A percentile compares a stretch with the other conserved stretches of the same genome.
Evolutionary conservation across 305 asterid genomes (phyloP).

Genomic region (Galium porrigens): DNA sequence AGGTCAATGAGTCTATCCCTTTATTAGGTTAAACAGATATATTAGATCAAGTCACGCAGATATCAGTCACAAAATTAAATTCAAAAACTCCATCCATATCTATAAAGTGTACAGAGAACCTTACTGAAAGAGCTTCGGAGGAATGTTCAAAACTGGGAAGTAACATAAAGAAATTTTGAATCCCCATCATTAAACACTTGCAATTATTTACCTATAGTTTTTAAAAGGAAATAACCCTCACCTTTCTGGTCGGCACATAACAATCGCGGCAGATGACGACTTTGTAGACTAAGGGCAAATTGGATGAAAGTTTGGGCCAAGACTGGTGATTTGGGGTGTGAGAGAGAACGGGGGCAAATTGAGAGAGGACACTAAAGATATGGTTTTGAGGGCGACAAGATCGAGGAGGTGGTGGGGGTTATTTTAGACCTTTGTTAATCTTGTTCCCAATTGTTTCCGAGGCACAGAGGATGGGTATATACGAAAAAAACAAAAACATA

Average conservation of each 20-base stretch:
- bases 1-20: not conserved
- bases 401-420: not conserved
- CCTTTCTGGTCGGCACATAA: not conserved
- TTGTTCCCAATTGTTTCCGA: not conserved
- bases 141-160: not conserved
- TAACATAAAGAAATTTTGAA: not conserved
- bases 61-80: not conserved
- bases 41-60: not conserved
- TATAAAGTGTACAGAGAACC: not conserved
- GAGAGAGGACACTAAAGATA: too few relatives aligned
- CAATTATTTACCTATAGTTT: not conserved
- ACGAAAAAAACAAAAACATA: too few relatives aligned
- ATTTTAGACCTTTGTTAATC: not conserved
- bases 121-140: not conserved
- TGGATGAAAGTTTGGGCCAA: too few relatives aligned
- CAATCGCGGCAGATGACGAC: not conserved
- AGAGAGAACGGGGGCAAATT: too few relatives aligned
- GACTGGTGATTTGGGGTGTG: rapidly evolving
- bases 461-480: not conserved
- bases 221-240: not conserved
- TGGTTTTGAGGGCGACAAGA: not conserved
- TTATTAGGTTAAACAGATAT: not conserved
- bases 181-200: not conserved
- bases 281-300: not conserved
- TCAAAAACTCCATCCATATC: not conserved